Evolutionary conservation across 2,329 filamentous ascomycete genomes (phyloP), one percentile per base, ranked within the genome.

Genomic region (Bertia moriformis): DNA sequence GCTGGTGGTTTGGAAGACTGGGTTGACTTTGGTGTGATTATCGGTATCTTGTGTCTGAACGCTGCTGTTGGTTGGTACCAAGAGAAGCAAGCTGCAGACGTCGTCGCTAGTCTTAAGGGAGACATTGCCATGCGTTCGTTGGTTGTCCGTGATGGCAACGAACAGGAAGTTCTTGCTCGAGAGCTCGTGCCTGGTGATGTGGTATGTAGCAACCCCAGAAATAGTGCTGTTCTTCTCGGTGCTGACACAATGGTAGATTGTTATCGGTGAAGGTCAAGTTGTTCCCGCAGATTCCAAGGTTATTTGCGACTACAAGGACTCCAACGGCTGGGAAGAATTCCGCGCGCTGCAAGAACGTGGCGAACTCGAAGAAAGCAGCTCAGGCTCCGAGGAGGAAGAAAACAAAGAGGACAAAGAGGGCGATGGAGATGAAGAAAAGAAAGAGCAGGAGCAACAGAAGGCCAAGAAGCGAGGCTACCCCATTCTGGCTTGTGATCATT

Each of bases 11-110:
- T 86, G 46, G 69, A 71, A 56, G 78, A 83, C 61, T 85, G 79
- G 79, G 70, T 83, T 46, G 80, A 86, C 64, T 71, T 84, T 48
- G 79, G 78, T 70, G 78, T 86, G 57, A 85, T 85, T 56, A 73
- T 78, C 50, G 80, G 71, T 66, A 85, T 86, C 59, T 64, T 86
- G 41, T 50, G 78, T 54, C 75, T 86, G 45, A 86, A 86, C 63
- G 80, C 80, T 47, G 63, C 78, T 46, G 80, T 84, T 57, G 80
- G 80, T 66, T 85, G 79, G 73, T 84, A 85, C 59, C 80, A 84
- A 58, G 80, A 85, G 62, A 85, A 85, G 66, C 79, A 84, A 61
- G 80, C 80, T 50, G 80, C 78, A 48, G 80, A 85, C 60, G 78
- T 84, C 51, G 79, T 83, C 51, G 79, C 79, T 41, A 73, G 66